Evolutionary conservation across 495 filamentous ascomycete genomes (phyloP), one percentile per base, ranked within the genome.

Genomic region (Acidomyces sp.): DNA sequence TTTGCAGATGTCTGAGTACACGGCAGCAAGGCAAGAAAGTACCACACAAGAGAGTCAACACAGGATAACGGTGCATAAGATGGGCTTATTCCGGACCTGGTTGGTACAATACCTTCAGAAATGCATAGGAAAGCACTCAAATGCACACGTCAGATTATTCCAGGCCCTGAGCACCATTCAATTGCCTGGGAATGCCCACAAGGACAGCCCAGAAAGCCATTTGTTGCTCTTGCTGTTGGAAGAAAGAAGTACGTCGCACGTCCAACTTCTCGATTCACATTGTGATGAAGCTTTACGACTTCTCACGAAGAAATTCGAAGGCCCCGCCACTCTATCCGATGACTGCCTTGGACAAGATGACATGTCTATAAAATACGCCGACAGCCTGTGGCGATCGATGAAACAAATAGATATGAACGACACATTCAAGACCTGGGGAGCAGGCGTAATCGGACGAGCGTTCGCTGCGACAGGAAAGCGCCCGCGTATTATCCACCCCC

Each of bases 31-130:
- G 22, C 75, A 80, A 37, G 70, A 73, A 9, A 82, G 70, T 39
- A 79, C 75, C 12, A 81, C 80, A 0, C 81, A 92, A 40, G 77
- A 86, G 49, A 78, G 62, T 39, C 82, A 93, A 48, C 73, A 85
- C 55, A 69, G 63, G 50, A 63, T 65, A 18, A 88, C 81, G 10
- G 69, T 80, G 59, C 66, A 61, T 34, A 88, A 73, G 42, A 75
- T 77, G 1, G 63, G 74, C 42, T 51, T 38, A 3, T 92, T 94
- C 52, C 70, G 80, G 32, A 46, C 63, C 7, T 92, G 85, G 83
- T 75, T 93, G 33, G 64, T 65, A 4, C 59, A 61, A 11, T 82
- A 75, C 36, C 59, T 90, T 5, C 58, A 65, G 7, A 46, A 57
- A 3, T 84, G 77, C 30, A 34, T 39, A 6, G n/a, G 28, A 13